Evolutionary conservation across 2,329 filamentous ascomycete genomes (phyloP).

Genomic region (Diaporthe velutina): DNA sequence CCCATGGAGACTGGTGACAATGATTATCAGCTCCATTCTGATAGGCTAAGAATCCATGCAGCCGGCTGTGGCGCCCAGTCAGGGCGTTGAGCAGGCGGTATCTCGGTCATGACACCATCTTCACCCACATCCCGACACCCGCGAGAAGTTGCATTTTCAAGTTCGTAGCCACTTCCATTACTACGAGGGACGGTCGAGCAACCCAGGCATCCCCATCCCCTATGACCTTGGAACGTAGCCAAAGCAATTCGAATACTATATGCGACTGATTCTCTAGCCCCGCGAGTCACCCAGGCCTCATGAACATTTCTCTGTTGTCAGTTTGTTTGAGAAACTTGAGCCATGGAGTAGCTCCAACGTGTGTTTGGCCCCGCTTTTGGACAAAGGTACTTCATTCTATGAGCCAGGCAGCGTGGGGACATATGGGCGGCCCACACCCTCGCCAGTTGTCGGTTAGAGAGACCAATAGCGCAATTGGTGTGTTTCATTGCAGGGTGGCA

Average conservation of each 20-base stretch:
- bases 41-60: neutral
- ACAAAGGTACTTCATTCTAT: neutral
- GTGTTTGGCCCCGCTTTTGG: neutral
- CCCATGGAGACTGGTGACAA: no score
- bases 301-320: neutral
- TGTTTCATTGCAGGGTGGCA: constrained; percentile 18
- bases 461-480: neutral
- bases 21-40: neutral
- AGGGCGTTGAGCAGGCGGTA: neutral
- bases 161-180: neutral
- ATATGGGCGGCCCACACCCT: neutral
- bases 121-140: neutral
- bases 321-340: no score
- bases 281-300: neutral
- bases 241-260: neutral
- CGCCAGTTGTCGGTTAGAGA: neutral
- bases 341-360: neutral
- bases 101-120: neutral
- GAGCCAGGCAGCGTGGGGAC: neutral
- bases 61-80: neutral
- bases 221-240: no score
- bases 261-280: neutral
- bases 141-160: neutral
- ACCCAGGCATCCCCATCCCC: neutral
- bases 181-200: neutral